Base-by-base conservation (phyloP, 192 early-diverging fungal species). In the Fimicolochytrium jonesii region DNA sequence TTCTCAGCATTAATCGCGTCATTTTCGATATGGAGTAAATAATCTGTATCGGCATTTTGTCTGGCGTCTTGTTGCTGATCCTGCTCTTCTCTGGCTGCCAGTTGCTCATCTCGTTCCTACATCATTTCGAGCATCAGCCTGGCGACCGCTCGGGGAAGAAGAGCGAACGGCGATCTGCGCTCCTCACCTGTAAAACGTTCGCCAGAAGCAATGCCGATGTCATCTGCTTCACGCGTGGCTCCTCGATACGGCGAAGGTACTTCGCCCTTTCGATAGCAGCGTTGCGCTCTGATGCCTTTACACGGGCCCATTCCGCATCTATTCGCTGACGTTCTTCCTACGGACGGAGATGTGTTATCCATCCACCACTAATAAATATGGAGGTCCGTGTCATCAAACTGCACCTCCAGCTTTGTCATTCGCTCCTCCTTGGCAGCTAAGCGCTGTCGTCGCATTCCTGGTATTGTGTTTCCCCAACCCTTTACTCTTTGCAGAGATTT, bases 401-500 rank as follows among this genome's bases (percentile, higher is more conserved):
- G 5, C 26, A 75, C 69, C 61, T 77, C 75, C 15, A 48, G 30
- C 18, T 66, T 18, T 23, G 39, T 13, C 25, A 41, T 30, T 25
- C 65, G 59, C 28, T 70, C 78, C 17, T 65, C 70, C 34, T 68
- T 46, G 11, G 71, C 73, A 15, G 78, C 78, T 5, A 81, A 54
- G 46, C 78, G 46, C 51, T 70, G 70, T 39, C 50, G 62, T 15
- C 78, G 69, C 35, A 69, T 60, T 2, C 78, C 78, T 50, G 73
- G 56, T 22, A 81, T 69, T 3, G 78, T 81, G 61, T 77, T 81
- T 31, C 58, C 61, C 78, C 78, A 81, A 17, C 23, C 54, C 23
- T 70, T 66, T 22, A 71, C 72, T 10, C 63, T 44, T 20, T 65
- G 37, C 25, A 64, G 49, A 2, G 78, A 81, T 37, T 71, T n/a